Evolutionary conservation across 2,329 filamentous ascomycete species (phyloP), one percentile per base, ranked within the genome.

Genomic region (Helicocarpus griseus): DNA sequence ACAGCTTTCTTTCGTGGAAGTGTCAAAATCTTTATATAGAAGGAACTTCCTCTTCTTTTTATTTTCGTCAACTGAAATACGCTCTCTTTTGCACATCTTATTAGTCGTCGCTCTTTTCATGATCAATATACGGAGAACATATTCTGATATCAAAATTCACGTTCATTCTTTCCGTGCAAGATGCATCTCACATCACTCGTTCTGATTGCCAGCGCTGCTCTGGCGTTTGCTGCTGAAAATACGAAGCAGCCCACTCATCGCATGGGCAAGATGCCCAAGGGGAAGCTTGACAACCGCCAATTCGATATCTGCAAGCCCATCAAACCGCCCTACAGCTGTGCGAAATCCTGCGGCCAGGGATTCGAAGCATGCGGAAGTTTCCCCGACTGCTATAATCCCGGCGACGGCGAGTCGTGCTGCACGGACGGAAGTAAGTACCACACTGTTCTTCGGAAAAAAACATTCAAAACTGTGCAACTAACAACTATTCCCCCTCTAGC

Each of bases 111-210:
- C n/a, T n/a, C n/a, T n/a, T n/a, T n/a, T n/a, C n/a, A n/a, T n/a
- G n/a, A n/a, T n/a, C n/a, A n/a, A n/a, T n/a, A n/a, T n/a, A n/a
- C n/a, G n/a, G n/a, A n/a, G n/a, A n/a, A n/a, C n/a, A n/a, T n/a
- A n/a, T n/a, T n/a, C n/a, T n/a, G n/a, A n/a, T n/a, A n/a, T n/a
- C n/a, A n/a, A n/a, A n/a, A 43, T 22, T 14, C 11, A 41, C 24
- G 5, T 11, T 14, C 39, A 1, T 26, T 26, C 17, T 31, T 31
- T 13, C 43, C 19, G 5, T 9, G 5, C 14, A 47, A 14, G 4
- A 47, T 47, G 44, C 44, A 35, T 24, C 14, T 47, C 31, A 14
- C 24, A 47, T 47, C 44, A 13, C 9, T 35, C n/a, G n/a, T 47
- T n/a, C 44, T 47, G 3, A 19, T 35, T 33, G 44, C 44, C 17